Percentiles rank a stretch among this genome's conserved stretches.
Evolutionary conservation across 768 basidiomycete species (phyloP).

Genomic region (Chalciporus chontae): DNA sequence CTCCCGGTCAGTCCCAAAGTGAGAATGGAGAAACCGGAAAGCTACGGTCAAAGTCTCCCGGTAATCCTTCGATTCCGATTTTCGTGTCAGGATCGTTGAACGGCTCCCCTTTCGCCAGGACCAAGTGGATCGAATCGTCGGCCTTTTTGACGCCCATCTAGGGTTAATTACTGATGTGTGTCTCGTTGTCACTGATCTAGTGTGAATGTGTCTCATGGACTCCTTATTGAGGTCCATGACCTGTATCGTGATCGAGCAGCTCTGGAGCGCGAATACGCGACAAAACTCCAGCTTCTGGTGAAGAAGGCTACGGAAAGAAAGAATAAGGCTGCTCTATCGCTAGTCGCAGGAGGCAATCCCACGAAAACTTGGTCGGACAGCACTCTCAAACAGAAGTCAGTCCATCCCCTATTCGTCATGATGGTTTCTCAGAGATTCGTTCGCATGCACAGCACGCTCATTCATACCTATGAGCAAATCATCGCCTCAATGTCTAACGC

Average conservation of each 20-base stretch:
- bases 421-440: slow-evolving; percentile 13
- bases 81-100: slow-evolving; percentile 7
- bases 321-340: slow-evolving; percentile 46
- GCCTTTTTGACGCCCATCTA: slow-evolving; percentile 61
- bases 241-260: slow-evolving; percentile 61
- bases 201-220: background rate
- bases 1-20: background rate
- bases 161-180: slow-evolving; percentile 63
- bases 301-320: slow-evolving; percentile 74
- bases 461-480: slow-evolving; percentile 65
- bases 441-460: slow-evolving; percentile 53
- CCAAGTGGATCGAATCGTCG: slow-evolving; percentile 63
- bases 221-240: slow-evolving; percentile 57
- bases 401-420: slow-evolving; percentile 1
- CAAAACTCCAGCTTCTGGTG: slow-evolving; percentile 60
- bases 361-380: slow-evolving; percentile 56
- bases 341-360: slow-evolving; percentile 67
- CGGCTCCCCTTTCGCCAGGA: slow-evolving; percentile 42
- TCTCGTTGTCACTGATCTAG: background rate
- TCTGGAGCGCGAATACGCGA: slow-evolving; percentile 77
- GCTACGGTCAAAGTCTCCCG: slow-evolving; percentile 53
- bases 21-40: slow-evolving; percentile 22
- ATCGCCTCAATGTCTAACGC: slow-evolving; percentile 55
- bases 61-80: slow-evolving; percentile 32
- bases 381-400: slow-evolving; percentile 54